A percentile compares a stretch with the other conserved stretches of the same genome.
Evolutionary conservation across 208 protist species (phyloP).

Genomic region (Wallacemonas rigidus): DNA sequence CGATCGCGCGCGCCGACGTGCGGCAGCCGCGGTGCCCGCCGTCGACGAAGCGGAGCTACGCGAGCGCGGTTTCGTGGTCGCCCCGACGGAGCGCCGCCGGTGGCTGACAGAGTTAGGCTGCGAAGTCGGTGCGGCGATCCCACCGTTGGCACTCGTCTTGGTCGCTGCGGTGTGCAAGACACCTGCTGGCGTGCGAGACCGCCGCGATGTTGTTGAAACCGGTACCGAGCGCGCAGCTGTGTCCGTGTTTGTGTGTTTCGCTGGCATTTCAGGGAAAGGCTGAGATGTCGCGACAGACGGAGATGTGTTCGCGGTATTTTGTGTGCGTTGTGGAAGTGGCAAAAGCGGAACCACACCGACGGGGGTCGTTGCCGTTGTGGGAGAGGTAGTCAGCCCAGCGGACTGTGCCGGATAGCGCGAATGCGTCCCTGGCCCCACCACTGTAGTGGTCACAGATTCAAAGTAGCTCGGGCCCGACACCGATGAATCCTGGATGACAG

Average conservation of each 20-base stretch:
- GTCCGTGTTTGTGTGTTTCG: neutral
- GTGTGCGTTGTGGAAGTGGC: too few relatives aligned
- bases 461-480: slow-evolving; percentile 11
- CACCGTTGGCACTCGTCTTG: slow-evolving; percentile 1
- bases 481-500: slow-evolving; percentile 26
- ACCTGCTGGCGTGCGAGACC: slow-evolving; percentile 1
- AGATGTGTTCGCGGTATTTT: too few relatives aligned
- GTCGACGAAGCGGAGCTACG: neutral
- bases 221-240: neutral
- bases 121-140: neutral
- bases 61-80: slow-evolving; percentile 1
- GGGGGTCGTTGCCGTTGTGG: neutral
- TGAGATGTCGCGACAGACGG: neutral
- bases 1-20: neutral
- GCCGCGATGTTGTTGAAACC: neutral
- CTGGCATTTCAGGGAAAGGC: neutral
- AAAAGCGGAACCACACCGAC: neutral
- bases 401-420: neutral
- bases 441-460: slow-evolving; percentile 18
- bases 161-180: neutral
- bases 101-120: neutral
- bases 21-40: neutral
- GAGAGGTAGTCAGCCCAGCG: neutral
- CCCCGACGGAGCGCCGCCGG: slow-evolving; percentile 6
- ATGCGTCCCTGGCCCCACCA: neutral